Evolutionary conservation across 768 basidiomycete genomes (phyloP).

Genomic region (Pisolithus microcarpus): DNA sequence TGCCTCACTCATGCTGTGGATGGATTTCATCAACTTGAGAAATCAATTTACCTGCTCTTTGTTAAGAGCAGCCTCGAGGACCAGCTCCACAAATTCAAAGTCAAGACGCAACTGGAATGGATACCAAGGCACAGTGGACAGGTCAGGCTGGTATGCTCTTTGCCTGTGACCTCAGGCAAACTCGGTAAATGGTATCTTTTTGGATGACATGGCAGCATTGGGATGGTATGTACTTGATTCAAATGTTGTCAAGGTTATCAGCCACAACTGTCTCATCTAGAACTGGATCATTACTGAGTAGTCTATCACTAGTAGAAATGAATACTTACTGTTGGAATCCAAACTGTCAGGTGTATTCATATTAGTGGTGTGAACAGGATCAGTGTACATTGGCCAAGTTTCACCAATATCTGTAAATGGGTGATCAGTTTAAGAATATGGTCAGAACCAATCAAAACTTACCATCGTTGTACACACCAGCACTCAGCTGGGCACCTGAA

Average conservation of each 20-base stretch:
- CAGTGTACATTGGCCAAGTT: too few relatives aligned
- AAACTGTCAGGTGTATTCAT: background rate
- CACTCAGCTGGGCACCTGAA: too few relatives aligned
- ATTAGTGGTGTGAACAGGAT: too few relatives aligned
- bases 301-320: background rate
- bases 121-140: slow-evolving; percentile 8
- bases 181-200: slow-evolving; percentile 10
- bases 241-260: background rate
- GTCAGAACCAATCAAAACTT: too few relatives aligned
- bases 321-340: background rate
- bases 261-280: background rate
- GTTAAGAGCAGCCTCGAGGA: slow-evolving; percentile 2
- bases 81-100: slow-evolving; percentile 7
- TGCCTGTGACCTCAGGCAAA: background rate
- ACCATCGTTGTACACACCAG: too few relatives aligned
- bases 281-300: background rate
- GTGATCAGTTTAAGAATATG: too few relatives aligned
- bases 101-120: slow-evolving; percentile 3
- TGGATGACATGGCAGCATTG: slow-evolving; percentile 2
- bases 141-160: background rate
- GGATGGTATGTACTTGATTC: slow-evolving; percentile 19
- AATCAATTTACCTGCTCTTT: slow-evolving; percentile 3
- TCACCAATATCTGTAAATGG: too few relatives aligned
- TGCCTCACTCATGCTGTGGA: background rate
- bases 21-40: slow-evolving; percentile 1